Evolutionary conservation across 768 basidiomycete genomes (phyloP).

Genomic region (Sistotremastrum niveocremeum): DNA sequence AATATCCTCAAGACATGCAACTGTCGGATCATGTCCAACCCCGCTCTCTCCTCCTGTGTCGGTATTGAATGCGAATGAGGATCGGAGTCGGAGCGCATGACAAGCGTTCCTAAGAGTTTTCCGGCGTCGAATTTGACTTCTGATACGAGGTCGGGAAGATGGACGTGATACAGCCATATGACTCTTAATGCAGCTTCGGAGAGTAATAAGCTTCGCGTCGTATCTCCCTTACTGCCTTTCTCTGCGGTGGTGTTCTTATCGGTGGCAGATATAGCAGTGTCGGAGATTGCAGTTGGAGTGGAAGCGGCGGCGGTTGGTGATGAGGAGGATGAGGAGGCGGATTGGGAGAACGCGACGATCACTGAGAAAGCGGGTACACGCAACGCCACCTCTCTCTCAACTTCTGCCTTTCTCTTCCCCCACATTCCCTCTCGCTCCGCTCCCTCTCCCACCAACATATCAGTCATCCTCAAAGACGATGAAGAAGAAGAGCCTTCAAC

Average conservation of each 20-base stretch:
- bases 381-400: slow-evolving; percentile 62
- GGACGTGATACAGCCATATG: slow-evolving; percentile 74
- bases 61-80: slow-evolving; percentile 7
- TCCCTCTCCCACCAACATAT: no score
- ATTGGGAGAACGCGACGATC: slow-evolving; percentile 70
- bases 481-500: no score
- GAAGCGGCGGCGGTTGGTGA: slow-evolving; percentile 10
- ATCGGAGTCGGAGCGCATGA: slow-evolving; percentile 9
- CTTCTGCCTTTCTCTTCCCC: slow-evolving; percentile 46
- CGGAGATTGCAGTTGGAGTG: not conserved
- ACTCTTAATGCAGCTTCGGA: slow-evolving; percentile 71
- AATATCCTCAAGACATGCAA: slow-evolving; percentile 67
- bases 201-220: slow-evolving; percentile 28
- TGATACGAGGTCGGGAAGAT: slow-evolving; percentile 56
- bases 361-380: slow-evolving; percentile 82
- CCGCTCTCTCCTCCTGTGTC: slow-evolving; percentile 18
- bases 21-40: slow-evolving; percentile 47
- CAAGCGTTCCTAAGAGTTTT: slow-evolving; percentile 48
- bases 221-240: no score
- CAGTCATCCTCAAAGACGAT: no score
- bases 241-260: slow-evolving; percentile 23
- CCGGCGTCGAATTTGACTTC: slow-evolving; percentile 82
- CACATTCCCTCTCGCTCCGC: no score
- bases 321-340: slow-evolving; percentile 13
- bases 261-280: not conserved